Evolutionary conservation across 805 yeast genomes (phyloP), one percentile per base, ranked within the genome.

Genomic region (Candida takata): DNA sequence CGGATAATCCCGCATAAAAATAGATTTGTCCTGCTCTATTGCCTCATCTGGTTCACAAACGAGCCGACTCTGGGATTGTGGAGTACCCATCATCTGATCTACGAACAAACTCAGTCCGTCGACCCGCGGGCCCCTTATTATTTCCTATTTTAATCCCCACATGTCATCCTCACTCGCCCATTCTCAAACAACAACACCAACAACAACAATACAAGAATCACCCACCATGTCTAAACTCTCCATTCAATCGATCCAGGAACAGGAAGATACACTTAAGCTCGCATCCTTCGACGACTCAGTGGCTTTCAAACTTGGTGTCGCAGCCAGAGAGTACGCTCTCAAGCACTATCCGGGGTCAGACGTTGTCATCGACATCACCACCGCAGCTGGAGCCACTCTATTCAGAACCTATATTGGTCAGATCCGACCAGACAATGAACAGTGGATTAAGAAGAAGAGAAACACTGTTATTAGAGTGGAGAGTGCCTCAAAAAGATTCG

Each of bases 361-460:
- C 4, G 41, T 72, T 17, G 68, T 68, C 9, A 67, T 75, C 38
- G 75, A 74, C 38, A 63, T 75, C 41, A 52, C 73, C 11, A 53
- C 69, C 6, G 43, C 65, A 5, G 55, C 60, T 17, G 76, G 75
- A 4, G 73, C 68, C 28, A 60, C 61, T 12, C 48, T 73, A 24
- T 74, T 71, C 60, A 73, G 72, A 40, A 44, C 68, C 6, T 59
- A 54, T 17, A 13, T 33, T 9, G 52, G 50, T 12, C 33, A 51
- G 9, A 46, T 57, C 6, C 57, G 65, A 13, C 53, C 58, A n/a
- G 79, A 73, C 43, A 74, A 75, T 40, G 80, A 74, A 40, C 45
- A 51, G 23, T 75, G 79, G 79, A 65, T 74, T 21, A 49, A 51
- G 19, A 60, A 77, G 46, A 75, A 75, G 54, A 59, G 58, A 48